phyloP scores from a whole-genome alignment of 108 stramenopile species.

The Cyclotella sp. region DNA sequence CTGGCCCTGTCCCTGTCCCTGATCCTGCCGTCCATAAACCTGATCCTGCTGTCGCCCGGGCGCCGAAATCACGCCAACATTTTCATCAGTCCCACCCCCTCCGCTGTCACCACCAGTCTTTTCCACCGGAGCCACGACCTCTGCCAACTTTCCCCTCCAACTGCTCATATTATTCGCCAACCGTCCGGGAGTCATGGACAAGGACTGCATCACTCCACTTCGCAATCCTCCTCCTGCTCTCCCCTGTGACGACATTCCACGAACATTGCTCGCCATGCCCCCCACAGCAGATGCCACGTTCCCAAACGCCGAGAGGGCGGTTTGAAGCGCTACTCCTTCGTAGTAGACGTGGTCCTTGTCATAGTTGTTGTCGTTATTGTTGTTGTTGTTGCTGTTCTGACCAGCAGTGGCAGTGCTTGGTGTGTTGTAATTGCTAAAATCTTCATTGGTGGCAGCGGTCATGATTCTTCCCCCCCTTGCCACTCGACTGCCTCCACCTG shows the following conservation, averaged over 20 bases:
- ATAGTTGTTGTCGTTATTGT: not conserved
- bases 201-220: not conserved
- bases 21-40: not conserved
- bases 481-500: not conserved
- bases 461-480: not conserved
- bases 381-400: not conserved
- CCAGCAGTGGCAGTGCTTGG: not conserved
- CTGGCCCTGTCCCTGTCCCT: not conserved
- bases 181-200: not conserved
- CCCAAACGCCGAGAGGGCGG: conserved; percentile 30
- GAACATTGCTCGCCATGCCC: conserved; percentile 7
- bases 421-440: conserved; percentile 11
- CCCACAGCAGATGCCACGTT: conserved; percentile 18
- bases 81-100: no score
- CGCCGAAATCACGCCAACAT: no score
- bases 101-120: not conserved
- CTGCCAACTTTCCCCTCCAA: conserved; percentile 25
- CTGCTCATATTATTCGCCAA: conserved; percentile 21
- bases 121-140: conserved; percentile 28
- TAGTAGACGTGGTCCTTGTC: conserved; percentile 13
- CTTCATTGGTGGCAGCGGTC: not conserved
- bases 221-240: not conserved
- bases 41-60: no score
- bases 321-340: conserved; percentile 31
- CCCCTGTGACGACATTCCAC: not conserved